phyloP scores from a whole-genome alignment of 2,329 filamentous ascomycete genomes.

The Lasiodiplodia theobromae region DNA sequence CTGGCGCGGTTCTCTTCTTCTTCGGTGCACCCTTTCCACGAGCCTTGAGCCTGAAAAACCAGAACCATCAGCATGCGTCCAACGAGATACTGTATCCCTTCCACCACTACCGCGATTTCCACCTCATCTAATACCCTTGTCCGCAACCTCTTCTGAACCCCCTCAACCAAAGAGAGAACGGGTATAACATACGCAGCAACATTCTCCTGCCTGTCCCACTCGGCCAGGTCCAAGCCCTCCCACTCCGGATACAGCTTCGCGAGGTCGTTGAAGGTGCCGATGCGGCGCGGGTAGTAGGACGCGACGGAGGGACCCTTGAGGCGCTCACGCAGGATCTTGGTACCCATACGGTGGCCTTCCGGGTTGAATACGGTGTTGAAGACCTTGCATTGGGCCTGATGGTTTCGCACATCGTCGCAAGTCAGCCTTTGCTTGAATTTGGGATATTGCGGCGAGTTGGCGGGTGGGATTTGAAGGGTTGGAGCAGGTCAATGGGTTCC shows the following conservation, averaged over 20 bases:
- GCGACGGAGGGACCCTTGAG: conserved; percentile 82
- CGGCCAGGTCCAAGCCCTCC: conserved; percentile 74
- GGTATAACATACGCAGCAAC: conserved; percentile 55
- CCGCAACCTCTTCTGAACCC: not conserved
- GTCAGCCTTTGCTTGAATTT: not conserved
- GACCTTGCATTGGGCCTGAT: conserved; percentile 85
- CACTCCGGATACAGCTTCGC: conserved; percentile 73
- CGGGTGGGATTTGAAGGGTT: not conserved
- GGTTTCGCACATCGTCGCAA: not conserved
- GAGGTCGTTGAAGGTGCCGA: conserved; percentile 75
- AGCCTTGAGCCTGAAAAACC: conserved; percentile 56
- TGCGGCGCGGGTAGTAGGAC: conserved; percentile 85
- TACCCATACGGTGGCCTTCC: conserved; percentile 79
- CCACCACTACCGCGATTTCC: not conserved
- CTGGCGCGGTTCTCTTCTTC: conserved; percentile 55
- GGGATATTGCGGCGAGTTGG: not conserved
- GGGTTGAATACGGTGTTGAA: conserved; percentile 95
- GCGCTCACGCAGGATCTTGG: conserved; percentile 89
- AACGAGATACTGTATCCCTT: no score
- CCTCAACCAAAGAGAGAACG: not conserved
- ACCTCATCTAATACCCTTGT: no score
- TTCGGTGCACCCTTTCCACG: conserved; percentile 79
- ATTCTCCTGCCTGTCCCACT: conserved; percentile 80
- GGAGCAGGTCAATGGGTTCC: not conserved
- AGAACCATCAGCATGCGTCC: conserved; percentile 12